Evolutionary conservation across 805 yeast genomes (phyloP).

Genomic region (Pichia californica): DNA sequence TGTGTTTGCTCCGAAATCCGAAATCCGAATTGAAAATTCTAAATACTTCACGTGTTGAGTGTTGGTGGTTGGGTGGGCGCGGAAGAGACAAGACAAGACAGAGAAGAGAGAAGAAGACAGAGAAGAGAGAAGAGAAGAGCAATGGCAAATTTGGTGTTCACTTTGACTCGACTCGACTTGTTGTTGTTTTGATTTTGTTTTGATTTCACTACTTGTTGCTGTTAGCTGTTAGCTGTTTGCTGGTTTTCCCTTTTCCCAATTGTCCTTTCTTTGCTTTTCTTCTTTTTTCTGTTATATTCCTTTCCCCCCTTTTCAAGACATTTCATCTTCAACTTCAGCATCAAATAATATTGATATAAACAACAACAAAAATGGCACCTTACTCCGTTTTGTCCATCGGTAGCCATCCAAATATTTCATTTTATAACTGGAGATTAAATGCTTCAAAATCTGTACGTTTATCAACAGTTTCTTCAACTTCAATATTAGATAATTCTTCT

Average conservation of each 20-base stretch:
- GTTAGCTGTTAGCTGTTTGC: too few relatives aligned
- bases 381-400: conserved; percentile 30
- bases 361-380: conserved; percentile 3
- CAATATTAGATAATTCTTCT: conserved; percentile 1
- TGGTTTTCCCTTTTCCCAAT: background rate
- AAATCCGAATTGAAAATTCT: too few relatives aligned
- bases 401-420: conserved; percentile 49
- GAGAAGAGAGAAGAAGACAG: too few relatives aligned
- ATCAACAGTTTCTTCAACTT: conserved; percentile 34
- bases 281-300: background rate
- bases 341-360: background rate
- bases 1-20: background rate
- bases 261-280: background rate
- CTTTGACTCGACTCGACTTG: too few relatives aligned
- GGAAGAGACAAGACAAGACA: too few relatives aligned
- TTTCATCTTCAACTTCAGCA: background rate
- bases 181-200: too few relatives aligned
- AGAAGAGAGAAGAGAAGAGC: too few relatives aligned
- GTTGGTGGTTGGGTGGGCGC: too few relatives aligned
- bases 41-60: too few relatives aligned
- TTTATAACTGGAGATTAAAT: conserved; percentile 53
- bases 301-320: background rate
- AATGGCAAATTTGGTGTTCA: too few relatives aligned
- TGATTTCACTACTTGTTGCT: too few relatives aligned
- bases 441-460: conserved; percentile 36